These are phyloP conservation scores for Aspergillus oerlinghausenensis DNA, from an alignment of 2,329 filamentous ascomycete species.

Conservation along the genomic window DNA sequence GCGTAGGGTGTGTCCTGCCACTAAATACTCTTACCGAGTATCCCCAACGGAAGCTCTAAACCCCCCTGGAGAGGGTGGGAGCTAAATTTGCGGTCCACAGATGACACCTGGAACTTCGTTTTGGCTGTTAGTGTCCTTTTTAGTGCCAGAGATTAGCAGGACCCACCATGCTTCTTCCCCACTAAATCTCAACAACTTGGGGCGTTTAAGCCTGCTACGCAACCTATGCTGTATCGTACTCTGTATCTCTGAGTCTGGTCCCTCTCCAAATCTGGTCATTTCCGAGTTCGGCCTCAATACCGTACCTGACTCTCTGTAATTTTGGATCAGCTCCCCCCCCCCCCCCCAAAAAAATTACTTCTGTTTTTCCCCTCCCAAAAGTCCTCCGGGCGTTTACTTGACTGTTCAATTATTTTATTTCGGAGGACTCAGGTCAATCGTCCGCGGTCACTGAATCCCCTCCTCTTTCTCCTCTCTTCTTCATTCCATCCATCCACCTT, in stretches of 20 bases:
- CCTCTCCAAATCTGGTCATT: not conserved
- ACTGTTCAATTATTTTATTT: not conserved
- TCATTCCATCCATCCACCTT: conserved; percentile 4
- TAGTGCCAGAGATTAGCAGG: not conserved
- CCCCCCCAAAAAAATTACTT: conserved; percentile 2
- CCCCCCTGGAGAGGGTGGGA: conserved; percentile 4
- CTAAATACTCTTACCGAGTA: conserved; percentile 16
- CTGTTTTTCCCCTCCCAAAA: not conserved
- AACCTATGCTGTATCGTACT: not conserved
- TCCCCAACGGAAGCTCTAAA: conserved; percentile 16
- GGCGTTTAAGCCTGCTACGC: not conserved
- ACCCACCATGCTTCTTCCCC: conserved; percentile 7
- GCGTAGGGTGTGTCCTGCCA: conserved; percentile 22
- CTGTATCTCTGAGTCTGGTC: not conserved
- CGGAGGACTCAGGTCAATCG: not conserved
- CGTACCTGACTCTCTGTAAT: conserved; percentile 3
- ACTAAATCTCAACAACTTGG: conserved; percentile 14
- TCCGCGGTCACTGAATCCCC: not conserved
- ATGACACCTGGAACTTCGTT: conserved; percentile 1
- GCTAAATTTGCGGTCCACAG: conserved; percentile 5
- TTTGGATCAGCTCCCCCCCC: conserved; percentile 1
- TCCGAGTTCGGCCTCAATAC: conserved; percentile 8
- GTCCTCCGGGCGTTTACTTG: not conserved
- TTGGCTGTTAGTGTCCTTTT: not conserved
- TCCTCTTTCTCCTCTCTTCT: conserved; percentile 7